Base-by-base conservation (phyloP, 2,329 filamentous ascomycete species). In the Fusarium clavum region DNA sequence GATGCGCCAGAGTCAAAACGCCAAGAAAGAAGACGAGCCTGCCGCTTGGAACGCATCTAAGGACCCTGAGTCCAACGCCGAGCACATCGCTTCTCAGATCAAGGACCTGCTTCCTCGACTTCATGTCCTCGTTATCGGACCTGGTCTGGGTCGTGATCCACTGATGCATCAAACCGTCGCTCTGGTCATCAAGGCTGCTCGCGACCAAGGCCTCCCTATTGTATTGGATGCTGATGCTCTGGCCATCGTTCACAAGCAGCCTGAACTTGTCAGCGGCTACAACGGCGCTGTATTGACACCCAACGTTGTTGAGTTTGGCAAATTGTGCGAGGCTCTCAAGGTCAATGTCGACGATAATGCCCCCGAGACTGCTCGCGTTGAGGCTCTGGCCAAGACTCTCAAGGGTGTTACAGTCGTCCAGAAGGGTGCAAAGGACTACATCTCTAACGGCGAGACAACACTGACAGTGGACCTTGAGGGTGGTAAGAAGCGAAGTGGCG, bases 211-310 rank as follows among this genome's bases (percentile, higher is more conserved):
- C 22, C 88, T 97, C 69, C 92, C 94, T 0, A 89, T 98, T 64
- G 94, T 99, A 9, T 82, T 99, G 5, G 96, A 99, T 77, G 96
- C 96, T 0, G 96, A 99, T 79, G 95, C 93, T 1, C 83, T 99
- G 27, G 88, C 89, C 66, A 81, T 98, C 2, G 91, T 97, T 14
- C 91, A 93, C 75, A 90, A 88, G 30, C 83, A 91, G 52, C 94
- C 94, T 1, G 90, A 90, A 34, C 82, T 98, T 1, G 88, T 99
- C 2, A 86, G 88, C 24, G 94, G 94, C 1, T 98, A 95, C 82
- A 86, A 85, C 48, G 88, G 93, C 64, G 97, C 93, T 55, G 93
- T 99, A 56, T 82, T 99, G 61, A 99, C 96, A 44, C 96, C 96
- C 2, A 99, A 99, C 70, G 92, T 98, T 1, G 94, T 97, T 7